These are phyloP conservation scores for Talaromyces piceae DNA, from an alignment of 2,329 filamentous ascomycete species.

Conservation along the genomic window DNA sequence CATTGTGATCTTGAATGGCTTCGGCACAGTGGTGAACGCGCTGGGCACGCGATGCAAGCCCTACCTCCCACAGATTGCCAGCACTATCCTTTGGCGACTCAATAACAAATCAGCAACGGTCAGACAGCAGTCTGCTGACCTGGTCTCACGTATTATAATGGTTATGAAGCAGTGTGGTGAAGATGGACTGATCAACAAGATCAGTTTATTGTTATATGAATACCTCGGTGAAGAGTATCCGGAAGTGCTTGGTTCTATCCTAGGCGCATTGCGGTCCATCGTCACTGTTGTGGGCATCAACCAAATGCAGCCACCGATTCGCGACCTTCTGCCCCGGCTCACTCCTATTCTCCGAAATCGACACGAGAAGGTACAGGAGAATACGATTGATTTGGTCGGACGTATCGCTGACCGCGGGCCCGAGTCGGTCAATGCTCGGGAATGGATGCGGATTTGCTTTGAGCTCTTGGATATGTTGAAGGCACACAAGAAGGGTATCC, in stretches of 20 bases:
- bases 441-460: slow-evolving; percentile 99
- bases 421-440: slow-evolving; percentile 90
- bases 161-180: slow-evolving; percentile 99
- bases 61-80: slow-evolving; percentile 93
- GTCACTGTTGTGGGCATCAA: slow-evolving; percentile 97
- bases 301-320: slow-evolving; percentile 97
- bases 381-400: slow-evolving; percentile 95
- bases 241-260: slow-evolving; percentile 91
- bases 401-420: slow-evolving; percentile 96
- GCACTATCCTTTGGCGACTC: slow-evolving; percentile 88
- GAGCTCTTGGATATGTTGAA: slow-evolving; percentile 98
- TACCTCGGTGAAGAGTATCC: slow-evolving; percentile 98
- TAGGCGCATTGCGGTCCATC: slow-evolving; percentile 89
- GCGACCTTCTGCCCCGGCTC: slow-evolving; percentile 85
- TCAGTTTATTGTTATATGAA: slow-evolving; percentile 91
- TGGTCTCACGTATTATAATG: slow-evolving; percentile 94
- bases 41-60: slow-evolving; percentile 90
- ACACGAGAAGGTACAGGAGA: slow-evolving; percentile 98
- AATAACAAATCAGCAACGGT: slow-evolving; percentile 98
- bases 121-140: slow-evolving; percentile 89
- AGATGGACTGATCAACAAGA: slow-evolving; percentile 89
- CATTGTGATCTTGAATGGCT: slow-evolving; percentile 91
- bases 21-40: slow-evolving; percentile 94
- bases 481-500: slow-evolving; percentile 98
- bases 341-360: slow-evolving; percentile 98